phyloP scores from a whole-genome alignment of 306 rosid genomes.

The Calophaca sinica region DNA sequence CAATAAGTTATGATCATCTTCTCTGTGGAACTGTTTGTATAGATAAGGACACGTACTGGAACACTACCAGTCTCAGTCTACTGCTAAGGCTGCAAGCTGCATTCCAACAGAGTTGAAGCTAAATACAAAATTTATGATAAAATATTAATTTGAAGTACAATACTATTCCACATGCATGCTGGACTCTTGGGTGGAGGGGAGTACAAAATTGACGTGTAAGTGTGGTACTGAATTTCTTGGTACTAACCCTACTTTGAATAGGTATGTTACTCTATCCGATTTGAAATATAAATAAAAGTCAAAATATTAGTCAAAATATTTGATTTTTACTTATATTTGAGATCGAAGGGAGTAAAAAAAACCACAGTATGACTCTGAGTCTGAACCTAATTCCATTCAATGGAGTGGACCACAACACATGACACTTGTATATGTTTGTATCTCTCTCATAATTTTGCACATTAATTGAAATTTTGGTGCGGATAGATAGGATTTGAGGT shows the following conservation, averaged over 20 bases:
- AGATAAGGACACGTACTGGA: background rate
- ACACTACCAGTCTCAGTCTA: background rate
- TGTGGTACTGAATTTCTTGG: background rate
- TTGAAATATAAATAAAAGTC: too few relatives aligned
- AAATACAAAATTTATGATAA: background rate
- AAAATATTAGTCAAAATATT: too few relatives aligned
- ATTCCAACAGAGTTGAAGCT: background rate
- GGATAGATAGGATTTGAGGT: too few relatives aligned
- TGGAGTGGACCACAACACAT: constrained; percentile 3
- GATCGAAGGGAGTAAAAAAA: background rate
- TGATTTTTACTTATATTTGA: too few relatives aligned
- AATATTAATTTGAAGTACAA: background rate
- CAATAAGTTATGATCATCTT: background rate
- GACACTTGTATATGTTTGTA: background rate
- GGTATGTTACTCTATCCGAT: background rate
- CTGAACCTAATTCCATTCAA: background rate
- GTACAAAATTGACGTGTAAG: background rate
- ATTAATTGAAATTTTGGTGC: too few relatives aligned
- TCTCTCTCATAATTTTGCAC: background rate
- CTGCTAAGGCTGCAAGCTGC: background rate
- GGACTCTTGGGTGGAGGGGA: background rate
- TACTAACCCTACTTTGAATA: background rate
- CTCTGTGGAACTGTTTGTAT: background rate
- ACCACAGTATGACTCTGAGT: too few relatives aligned
- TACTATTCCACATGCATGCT: background rate